Base-by-base conservation (phyloP, 169 alveolate genomes). In the Cryptosporidium sp. region DNA sequence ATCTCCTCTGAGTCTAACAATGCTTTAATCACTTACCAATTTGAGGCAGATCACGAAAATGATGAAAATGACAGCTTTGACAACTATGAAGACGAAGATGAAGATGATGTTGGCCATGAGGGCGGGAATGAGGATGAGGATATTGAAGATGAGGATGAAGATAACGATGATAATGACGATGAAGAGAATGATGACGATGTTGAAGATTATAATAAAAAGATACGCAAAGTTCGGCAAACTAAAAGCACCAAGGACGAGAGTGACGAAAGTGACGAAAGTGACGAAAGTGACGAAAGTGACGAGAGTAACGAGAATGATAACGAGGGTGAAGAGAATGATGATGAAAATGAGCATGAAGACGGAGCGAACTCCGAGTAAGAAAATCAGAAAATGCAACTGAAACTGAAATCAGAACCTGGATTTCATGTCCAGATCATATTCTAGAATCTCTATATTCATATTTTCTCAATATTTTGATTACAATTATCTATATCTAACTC, bases 21-120 rank as follows among this genome's bases (percentile, higher is more conserved):
- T 8, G 89, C 89, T 59, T 31, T 80, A 48, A 80, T 80, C 16
- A 80, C 89, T 21, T 65, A 80, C 35, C 89, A 80, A 39, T 43
- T 80, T 62, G 67, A 55, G 67, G 67, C 67, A 3, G 86, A 39
- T 6, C 59, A 73, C 8, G 68, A 62, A 35, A 58, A 43, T 29
- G 69, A 61, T 26, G 39, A 29, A 59, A 48, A 39, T 10, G 55
- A 55, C 35, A 16, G 18, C 7, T n/a, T 23, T 55, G 71, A 65
- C 33, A 58, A 59, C 1, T 33, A 80, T 41, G 89, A 80, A 21
- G 45, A 39, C 12, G 75, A 62, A 7, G 73, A 59, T 31, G 74
- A 65, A 1, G 80, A 62, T 23, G 87, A 37, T 6, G 35, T 59
- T 7, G 61, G 62, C 5, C 18, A 41, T 10, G 61, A 39, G 4